Evolutionary conservation across 2,329 filamentous ascomycete genomes (phyloP), one percentile per base, ranked within the genome.

Genomic region (Cercospora nicotianae): DNA sequence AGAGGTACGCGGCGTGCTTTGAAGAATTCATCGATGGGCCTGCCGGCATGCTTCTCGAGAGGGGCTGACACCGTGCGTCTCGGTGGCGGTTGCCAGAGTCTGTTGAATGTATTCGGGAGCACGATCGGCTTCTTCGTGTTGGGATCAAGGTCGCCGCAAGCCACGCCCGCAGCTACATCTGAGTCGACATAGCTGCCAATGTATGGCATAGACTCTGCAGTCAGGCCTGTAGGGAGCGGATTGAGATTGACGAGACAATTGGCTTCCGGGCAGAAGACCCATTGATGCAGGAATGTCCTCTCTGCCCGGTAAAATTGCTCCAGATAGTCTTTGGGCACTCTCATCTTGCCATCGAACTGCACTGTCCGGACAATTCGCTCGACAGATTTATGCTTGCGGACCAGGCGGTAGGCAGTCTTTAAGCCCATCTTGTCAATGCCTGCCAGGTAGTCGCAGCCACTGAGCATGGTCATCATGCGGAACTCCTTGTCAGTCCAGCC

Each of bases 401-500:
- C 86, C 82, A 95, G 87, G 55, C 93, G 89, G 79, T 99, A 91
- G 0, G 95, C 94, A 5, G 94, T 98, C 83, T 97, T 98, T 65
- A 99, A 80, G 0, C 95, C 95, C 80, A 99, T 88, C 61, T 91
- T 91, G 66, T 88, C 90, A 69, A 99, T 91, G 67, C 91, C 91
- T 2, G 90, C 84, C n/a, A 98, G 86, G 78, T 99, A 99, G 78
- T 99, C 95, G 77, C 95, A 99, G 7, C 95, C 95, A 77, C 93
- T 97, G 68, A 99, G 82, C 72, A 99, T 99, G 48, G 94, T 93
- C 95, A 99, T 99, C 63, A 89, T 89, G 67, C 95, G 88, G 75
- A 99, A 99, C 73, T 97, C 92, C 9, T 86, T 84, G 78, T 98
- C 94, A 1, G 92, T 91, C 94, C 94, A 99, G 7, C 94, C 94